A percentile compares a stretch with the other conserved stretches of the same genome.
Conservation (phyloP, 305 asterid genomes). For the Rubia occidens region DNA sequence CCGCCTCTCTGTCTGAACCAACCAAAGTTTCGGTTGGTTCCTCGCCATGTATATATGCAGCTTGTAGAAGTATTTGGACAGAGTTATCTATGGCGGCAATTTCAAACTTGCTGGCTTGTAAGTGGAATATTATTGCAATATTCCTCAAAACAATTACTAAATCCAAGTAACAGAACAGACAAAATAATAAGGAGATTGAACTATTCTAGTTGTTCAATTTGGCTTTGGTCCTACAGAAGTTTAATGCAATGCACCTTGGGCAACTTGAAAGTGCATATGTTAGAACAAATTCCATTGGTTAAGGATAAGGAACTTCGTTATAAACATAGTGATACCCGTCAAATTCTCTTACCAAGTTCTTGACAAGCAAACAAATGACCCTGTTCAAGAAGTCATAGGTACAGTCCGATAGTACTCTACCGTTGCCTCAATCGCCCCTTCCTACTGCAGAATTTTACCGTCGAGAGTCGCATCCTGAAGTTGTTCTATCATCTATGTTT, state of each 20-base stretch:
- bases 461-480: too few relatives aligned
- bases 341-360: background rate
- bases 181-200: too few relatives aligned
- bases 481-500: too few relatives aligned
- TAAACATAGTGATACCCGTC: constrained; percentile 3
- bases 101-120: background rate
- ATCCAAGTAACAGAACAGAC: background rate
- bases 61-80: background rate
- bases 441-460: too few relatives aligned
- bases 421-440: too few relatives aligned
- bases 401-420: background rate
- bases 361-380: background rate
- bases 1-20: background rate
- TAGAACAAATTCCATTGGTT: background rate
- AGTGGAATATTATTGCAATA: background rate
- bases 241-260: background rate
- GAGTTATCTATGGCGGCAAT: background rate
- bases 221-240: too few relatives aligned
- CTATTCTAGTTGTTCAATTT: too few relatives aligned
- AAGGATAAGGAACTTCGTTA: background rate
- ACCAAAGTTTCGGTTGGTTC: background rate
- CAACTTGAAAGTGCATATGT: background rate
- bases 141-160: constrained; percentile 1
- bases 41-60: background rate
- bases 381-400: background rate